Base-by-base conservation (phyloP, 768 basidiomycete species). In the Sutorius australiensis region DNA sequence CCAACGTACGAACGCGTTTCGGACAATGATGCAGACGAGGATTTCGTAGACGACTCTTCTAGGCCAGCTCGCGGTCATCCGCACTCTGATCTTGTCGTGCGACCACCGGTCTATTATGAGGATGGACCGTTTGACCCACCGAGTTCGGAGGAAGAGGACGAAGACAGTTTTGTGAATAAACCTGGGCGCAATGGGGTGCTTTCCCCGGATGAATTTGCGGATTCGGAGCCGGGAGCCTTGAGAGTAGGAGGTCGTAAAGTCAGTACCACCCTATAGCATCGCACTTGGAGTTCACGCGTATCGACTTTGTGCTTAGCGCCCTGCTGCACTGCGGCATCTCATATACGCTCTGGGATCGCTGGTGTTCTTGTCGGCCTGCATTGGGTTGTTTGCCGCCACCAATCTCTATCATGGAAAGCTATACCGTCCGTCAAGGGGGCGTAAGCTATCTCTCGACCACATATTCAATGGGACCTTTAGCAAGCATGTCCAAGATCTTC, bases 401-500 rank as follows among this genome's bases (percentile, higher is more conserved):
- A 77, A 82, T 3, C 51, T 71, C 13, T 97, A 92, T 72, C 76
- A 77, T 24, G 81, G 85, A 17, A 71, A 77, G 50, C 62, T 77
- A 8, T 79, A 78, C 67, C 74, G 70, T 61, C 61, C 75, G 6
- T 75, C 76, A 27, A 88, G 90, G 2, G 76, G 68, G 33, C 75
- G 75, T 53, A 88, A 81, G 59, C 76, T 98, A 30, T 87, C 86
- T 5, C 83, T 98, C 79, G 92, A 98, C 64, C 87, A 94, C 66
- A 69, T 97, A 46, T 93, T 92, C 74, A 95, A 97, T 65, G 92
- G 92, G 4, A 98, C 95, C 2, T 98, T 98, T 64, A 55, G 32
- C 14, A 69, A 76, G 2, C 64, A 77, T 3, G 60, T 65, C 2
- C 75, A 76, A 44, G 61, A 61, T 19, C 67, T 99, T 32, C 76